Evolutionary conservation across 2,329 filamentous ascomycete genomes (phyloP).

Genomic region (Epicoccum sorghinum): DNA sequence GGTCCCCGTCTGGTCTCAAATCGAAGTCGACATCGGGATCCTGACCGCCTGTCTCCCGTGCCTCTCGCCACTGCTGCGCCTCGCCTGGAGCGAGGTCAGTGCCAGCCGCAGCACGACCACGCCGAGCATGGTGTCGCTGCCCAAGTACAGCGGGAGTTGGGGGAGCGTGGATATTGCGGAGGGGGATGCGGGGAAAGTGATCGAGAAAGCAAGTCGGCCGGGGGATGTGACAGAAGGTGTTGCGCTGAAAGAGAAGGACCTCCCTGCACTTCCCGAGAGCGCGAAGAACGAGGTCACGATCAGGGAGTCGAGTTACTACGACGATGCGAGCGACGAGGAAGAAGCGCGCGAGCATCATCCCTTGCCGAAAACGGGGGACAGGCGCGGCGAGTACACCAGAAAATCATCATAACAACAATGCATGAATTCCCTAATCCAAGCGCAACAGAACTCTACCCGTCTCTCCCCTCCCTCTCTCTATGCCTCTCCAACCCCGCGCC

Average conservation of each 20-base stretch:
- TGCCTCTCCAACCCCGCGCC: slow-evolving; percentile 5
- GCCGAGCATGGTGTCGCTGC: slow-evolving; percentile 21
- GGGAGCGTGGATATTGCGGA: neutral
- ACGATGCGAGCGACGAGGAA: slow-evolving; percentile 22
- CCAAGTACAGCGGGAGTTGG: slow-evolving; percentile 23
- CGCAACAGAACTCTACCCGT: neutral
- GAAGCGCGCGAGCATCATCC: slow-evolving; percentile 4
- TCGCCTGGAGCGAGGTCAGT: slow-evolving; percentile 24
- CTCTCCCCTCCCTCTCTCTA: neutral
- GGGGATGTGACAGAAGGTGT: neutral
- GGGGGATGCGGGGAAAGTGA: neutral
- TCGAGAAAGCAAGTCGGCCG: neutral
- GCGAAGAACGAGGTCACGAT: slow-evolving; percentile 6
- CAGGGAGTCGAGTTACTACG: slow-evolving; percentile 14
- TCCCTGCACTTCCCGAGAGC: neutral
- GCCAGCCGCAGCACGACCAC: slow-evolving; percentile 12
- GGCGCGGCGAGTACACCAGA: neutral
- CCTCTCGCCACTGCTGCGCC: slow-evolving; percentile 31
- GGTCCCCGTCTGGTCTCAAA: slow-evolving; percentile 40
- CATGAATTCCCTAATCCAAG: too few species aligned
- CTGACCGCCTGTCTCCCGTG: slow-evolving; percentile 37
- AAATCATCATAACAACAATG: neutral
- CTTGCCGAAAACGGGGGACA: slow-evolving; percentile 1
- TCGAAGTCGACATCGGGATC: slow-evolving; percentile 39
- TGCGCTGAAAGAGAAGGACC: neutral